Percentiles rank a stretch among this genome's conserved stretches.
These are phyloP conservation scores for Penicillium paxilli DNA, from an alignment of 495 filamentous ascomycete genomes.

Conservation along the genomic window DNA sequence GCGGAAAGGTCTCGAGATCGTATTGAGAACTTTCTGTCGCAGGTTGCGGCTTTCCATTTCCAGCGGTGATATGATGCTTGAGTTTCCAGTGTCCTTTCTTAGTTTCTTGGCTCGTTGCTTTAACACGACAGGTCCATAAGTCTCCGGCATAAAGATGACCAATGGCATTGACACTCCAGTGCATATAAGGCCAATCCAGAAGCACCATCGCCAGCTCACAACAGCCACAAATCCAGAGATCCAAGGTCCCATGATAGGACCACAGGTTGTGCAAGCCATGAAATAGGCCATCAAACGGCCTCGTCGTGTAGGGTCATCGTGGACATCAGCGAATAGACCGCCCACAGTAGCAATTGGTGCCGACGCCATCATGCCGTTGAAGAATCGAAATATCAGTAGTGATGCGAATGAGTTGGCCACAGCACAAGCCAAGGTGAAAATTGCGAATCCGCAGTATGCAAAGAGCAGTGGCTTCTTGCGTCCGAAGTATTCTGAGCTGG, in stretches of 20 bases:
- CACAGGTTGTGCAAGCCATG: constrained; percentile 64
- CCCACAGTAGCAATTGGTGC: constrained; percentile 69
- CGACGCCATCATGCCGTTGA: constrained; percentile 64
- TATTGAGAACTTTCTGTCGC: constrained; percentile 42
- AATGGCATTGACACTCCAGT: constrained; percentile 46
- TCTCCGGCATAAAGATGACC: constrained; percentile 56
- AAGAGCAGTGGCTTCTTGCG: constrained; percentile 56
- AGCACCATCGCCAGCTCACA: constrained; percentile 63
- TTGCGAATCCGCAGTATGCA: constrained; percentile 61
- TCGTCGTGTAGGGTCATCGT: constrained; percentile 54
- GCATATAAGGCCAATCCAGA: constrained; percentile 62
- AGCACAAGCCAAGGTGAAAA: constrained; percentile 69
- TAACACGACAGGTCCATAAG: constrained; percentile 73
- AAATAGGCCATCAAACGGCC: constrained; percentile 70
- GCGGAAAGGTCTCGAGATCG: constrained; percentile 48
- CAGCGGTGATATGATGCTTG: constrained; percentile 41
- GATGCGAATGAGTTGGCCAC: constrained; percentile 63
- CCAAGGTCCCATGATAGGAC: constrained; percentile 62
- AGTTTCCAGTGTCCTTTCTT: constrained; percentile 61
- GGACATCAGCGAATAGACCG: constrained; percentile 71
- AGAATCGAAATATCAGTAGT: constrained; percentile 65
- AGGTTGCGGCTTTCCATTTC: constrained; percentile 48
- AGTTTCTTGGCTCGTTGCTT: constrained; percentile 62
- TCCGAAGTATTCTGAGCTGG: constrained; percentile 69
- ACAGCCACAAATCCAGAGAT: constrained; percentile 63